A percentile compares a stretch with the other conserved stretches of the same genome.
These are phyloP conservation scores for Canariomyces notabilis DNA, from an alignment of 2,329 filamentous ascomycete genomes.

Conservation along the genomic window DNA sequence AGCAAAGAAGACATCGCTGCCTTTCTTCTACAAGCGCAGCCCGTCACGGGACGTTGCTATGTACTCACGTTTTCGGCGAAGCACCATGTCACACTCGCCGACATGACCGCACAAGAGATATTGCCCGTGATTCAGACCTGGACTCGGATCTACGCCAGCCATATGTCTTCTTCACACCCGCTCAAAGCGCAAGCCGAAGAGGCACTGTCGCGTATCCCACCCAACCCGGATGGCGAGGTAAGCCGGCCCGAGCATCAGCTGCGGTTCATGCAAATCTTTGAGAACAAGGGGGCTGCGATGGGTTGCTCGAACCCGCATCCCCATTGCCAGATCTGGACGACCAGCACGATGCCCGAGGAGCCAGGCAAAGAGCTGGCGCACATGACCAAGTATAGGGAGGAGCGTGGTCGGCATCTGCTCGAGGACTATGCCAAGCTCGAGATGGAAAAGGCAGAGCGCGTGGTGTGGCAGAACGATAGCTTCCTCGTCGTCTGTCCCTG, in stretches of 20 bases:
- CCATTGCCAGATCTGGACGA: conserved; percentile 95
- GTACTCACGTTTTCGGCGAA: conserved; percentile 90
- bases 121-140: conserved; percentile 81
- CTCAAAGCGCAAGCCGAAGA: conserved; percentile 43
- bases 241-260: conserved; percentile 67
- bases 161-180: conserved; percentile 68
- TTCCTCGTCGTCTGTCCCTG: conserved; percentile 91
- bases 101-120: conserved; percentile 73
- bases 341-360: conserved; percentile 85
- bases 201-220: conserved; percentile 34
- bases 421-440: conserved; percentile 85
- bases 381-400: conserved; percentile 69
- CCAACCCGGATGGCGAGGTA: conserved; percentile 34
- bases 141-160: conserved; percentile 82
- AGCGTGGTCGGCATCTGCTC: conserved; percentile 72
- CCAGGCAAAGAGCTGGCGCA: conserved; percentile 73
- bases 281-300: conserved; percentile 98
- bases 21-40: conserved; percentile 72
- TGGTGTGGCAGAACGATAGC: conserved; percentile 79
- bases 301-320: conserved; percentile 98
- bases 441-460: conserved; percentile 71
- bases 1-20: conserved; percentile 57
- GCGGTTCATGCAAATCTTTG: conserved; percentile 98
- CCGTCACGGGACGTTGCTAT: conserved; percentile 93
- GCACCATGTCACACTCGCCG: conserved; percentile 88